Percentiles rank a stretch among this genome's conserved stretches.
These are phyloP conservation scores for Actinidia arguta DNA, from an alignment of 179 eudicot species.

Conservation along the genomic window DNA sequence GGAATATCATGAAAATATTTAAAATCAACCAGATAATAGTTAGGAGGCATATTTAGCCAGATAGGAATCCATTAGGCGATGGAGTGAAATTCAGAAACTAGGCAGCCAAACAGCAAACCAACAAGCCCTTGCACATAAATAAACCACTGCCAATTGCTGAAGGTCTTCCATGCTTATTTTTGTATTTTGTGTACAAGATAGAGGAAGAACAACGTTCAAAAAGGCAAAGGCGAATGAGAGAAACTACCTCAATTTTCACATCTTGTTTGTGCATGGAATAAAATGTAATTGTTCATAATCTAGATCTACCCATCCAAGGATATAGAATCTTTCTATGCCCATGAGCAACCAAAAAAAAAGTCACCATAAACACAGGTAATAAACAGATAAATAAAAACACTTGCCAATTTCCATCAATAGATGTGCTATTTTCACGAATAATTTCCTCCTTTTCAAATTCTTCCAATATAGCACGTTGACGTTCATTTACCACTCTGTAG, in stretches of 20 bases:
- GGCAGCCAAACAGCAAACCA: not conserved
- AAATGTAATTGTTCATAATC: not conserved
- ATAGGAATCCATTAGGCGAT: not conserved
- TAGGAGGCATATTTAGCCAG: not conserved
- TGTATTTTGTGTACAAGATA: not conserved
- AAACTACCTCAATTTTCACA: slow-evolving; percentile 10
- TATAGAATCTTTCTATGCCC: not conserved
- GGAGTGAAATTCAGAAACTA: not conserved
- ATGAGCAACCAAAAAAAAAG: not conserved
- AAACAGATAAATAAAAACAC: slow-evolving; percentile 18
- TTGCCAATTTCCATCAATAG: slow-evolving; percentile 66
- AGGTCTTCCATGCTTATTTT: not conserved
- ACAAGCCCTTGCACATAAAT: not conserved
- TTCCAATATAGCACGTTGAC: slow-evolving; percentile 86
- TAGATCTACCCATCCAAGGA: not conserved
- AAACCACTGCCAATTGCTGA: not conserved
- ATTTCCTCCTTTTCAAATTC: slow-evolving; percentile 88
- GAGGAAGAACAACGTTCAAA: slow-evolving; percentile 3
- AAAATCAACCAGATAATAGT: not conserved
- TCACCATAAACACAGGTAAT: not conserved
- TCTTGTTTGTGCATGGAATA: not conserved
- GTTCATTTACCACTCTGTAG: slow-evolving; percentile 74
- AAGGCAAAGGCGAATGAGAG: not conserved
- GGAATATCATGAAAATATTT: slow-evolving; percentile 3
- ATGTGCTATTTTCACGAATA: slow-evolving; percentile 47